Base-by-base conservation (phyloP, 1,284 basidiomycete species). In the Leccinum colubrinum region DNA sequence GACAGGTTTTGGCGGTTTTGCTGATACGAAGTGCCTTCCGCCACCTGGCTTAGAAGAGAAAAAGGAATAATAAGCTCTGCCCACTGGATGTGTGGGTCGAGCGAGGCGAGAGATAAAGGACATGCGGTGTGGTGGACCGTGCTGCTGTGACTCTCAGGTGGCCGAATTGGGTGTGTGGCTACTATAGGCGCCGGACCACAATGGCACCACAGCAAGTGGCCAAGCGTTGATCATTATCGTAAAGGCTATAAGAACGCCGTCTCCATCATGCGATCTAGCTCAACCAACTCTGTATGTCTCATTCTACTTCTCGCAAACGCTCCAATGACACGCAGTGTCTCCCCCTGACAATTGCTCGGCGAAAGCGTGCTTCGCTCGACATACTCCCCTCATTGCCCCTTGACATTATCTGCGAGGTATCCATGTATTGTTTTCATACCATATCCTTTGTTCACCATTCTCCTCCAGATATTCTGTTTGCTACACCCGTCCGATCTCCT, bases 41-140 rank as follows among this genome's bases (percentile, higher is more conserved):
- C 89, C 86, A 3, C 89, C 88, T 2, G 88, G 79, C 68, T 90
- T 90, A 37, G 86, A 86, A 12, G 88, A 91, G 76, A 90, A 92
- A 67, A 88, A 88, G 3, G 89, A 87, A 6, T 88, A 92, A 69
- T 90, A 92, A 15, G 84, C 74, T 71, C 90, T 83, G 60, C 83
- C 71, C 55, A 58, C 60, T 25, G 65, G 54, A 43, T 41, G 69
- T 33, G 63, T 15, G 64, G 80, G 79, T 56, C 76, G 82, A 56
- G 84, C 73, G 62, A 87, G 72, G 60, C 84, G 83, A 65, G 76
- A 72, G 64, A 87, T 72, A 67, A 82, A 65, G 56, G 75, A 75
- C 80, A 80, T 79, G 54, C 57, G 57, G 62, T 55, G n/a, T 33
- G 27, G 30, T 33, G 30, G 30, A 33, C 30, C 30, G 35, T 37